A percentile compares a stretch with the other conserved stretches of the same genome.
phyloP scores from a whole-genome alignment of 176 grass and related monocot species.

The Oryza glaberrima region DNA sequence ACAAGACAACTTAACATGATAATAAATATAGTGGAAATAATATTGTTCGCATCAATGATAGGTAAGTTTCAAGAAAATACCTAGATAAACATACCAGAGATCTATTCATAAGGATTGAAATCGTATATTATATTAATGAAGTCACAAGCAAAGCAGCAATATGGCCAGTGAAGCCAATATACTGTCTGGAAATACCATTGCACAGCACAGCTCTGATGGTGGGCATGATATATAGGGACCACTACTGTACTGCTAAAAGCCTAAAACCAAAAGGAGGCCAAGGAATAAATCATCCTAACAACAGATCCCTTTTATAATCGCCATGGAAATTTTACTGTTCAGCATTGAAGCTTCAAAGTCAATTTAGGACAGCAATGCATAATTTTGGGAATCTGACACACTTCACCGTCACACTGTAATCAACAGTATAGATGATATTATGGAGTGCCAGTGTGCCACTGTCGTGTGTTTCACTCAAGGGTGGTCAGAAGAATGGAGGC shows the following conservation, averaged over 20 bases:
- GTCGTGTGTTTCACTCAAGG: neutral
- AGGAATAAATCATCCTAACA: slow-evolving; percentile 37
- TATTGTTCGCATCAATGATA: slow-evolving; percentile 6
- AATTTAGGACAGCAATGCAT: neutral
- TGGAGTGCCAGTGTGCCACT: neutral
- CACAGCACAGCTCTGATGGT: slow-evolving; percentile 21
- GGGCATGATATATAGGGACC: slow-evolving; percentile 37
- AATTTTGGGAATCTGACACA: slow-evolving; percentile 8
- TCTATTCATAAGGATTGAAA: neutral
- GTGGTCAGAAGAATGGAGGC: neutral
- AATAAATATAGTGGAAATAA: neutral
- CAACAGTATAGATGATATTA: slow-evolving; percentile 21
- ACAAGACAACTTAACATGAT: neutral
- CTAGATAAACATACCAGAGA: neutral
- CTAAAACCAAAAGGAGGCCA: slow-evolving; percentile 44
- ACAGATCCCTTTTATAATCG: neutral
- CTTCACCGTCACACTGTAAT: neutral
- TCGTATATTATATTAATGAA: neutral
- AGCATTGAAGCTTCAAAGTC: neutral
- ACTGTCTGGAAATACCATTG: slow-evolving; percentile 1
- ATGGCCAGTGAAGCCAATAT: neutral
- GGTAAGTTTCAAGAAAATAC: neutral
- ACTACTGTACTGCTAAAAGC: slow-evolving; percentile 35
- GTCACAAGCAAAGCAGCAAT: slow-evolving; percentile 27
- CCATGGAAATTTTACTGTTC: slow-evolving; percentile 11